Conservation (phyloP, 768 basidiomycete species). For the Trametes punicea region DNA sequence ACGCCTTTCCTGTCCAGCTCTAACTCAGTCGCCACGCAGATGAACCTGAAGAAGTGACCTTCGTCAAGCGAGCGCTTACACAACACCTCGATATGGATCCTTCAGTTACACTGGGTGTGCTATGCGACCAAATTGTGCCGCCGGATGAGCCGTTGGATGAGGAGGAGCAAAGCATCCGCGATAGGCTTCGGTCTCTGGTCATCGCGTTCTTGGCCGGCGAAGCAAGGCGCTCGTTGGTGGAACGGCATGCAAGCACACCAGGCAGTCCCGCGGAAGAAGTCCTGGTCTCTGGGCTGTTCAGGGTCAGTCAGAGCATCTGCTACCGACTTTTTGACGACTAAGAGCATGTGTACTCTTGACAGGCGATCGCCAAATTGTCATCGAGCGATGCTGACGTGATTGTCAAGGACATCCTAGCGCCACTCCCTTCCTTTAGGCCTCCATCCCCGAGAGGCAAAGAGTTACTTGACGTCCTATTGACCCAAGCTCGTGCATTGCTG, state of each 20-base stretch:
- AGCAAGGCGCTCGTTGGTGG: slow-evolving; percentile 44
- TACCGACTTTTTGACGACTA: neutral
- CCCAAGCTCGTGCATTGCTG: slow-evolving; percentile 34
- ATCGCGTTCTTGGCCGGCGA: slow-evolving; percentile 55
- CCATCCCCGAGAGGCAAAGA: slow-evolving; percentile 36
- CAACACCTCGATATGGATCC: slow-evolving; percentile 66
- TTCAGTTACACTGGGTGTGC: slow-evolving; percentile 55
- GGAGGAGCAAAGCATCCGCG: slow-evolving; percentile 55
- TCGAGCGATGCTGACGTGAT: slow-evolving; percentile 43
- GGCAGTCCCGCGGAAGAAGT: slow-evolving; percentile 46
- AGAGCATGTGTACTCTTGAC: neutral
- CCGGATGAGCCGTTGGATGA: slow-evolving; percentile 50
- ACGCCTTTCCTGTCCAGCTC: neutral
- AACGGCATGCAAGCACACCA: slow-evolving; percentile 40
- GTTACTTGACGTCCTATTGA: slow-evolving; percentile 40
- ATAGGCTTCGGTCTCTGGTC: slow-evolving; percentile 56
- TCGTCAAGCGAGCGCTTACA: slow-evolving; percentile 57
- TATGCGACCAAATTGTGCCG: slow-evolving; percentile 64
- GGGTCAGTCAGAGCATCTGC: slow-evolving; percentile 36
- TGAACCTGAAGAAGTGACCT: slow-evolving; percentile 59
- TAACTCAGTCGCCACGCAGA: slow-evolving; percentile 31
- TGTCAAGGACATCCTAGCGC: slow-evolving; percentile 50
- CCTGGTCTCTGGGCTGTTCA: slow-evolving; percentile 45
- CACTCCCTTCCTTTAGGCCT: slow-evolving; percentile 43
- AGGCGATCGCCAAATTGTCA: slow-evolving; percentile 51